Percentiles rank a stretch among this genome's conserved stretches.
Conservation (phyloP, 441 rosid species). For the Manihot esculenta region DNA sequence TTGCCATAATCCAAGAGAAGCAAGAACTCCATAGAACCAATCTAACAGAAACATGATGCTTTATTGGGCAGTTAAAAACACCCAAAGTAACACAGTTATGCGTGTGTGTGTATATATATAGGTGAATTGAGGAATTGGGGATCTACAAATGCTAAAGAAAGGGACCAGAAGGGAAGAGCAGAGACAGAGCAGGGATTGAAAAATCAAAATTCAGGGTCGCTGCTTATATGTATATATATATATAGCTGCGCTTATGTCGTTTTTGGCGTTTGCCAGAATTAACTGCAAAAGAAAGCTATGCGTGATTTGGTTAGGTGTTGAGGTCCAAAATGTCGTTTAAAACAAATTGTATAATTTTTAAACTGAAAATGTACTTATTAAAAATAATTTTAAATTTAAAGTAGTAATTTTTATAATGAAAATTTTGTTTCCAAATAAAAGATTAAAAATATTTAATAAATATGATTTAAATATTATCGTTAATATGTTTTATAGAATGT, state of each 20-base stretch:
- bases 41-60: slow-evolving; percentile 69
- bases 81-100: neutral
- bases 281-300: no score
- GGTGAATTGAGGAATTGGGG: neutral
- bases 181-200: neutral
- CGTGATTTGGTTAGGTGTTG: no score
- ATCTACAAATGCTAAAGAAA: slow-evolving; percentile 13
- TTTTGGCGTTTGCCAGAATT: slow-evolving; percentile 8
- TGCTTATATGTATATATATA: neutral
- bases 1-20: slow-evolving; percentile 84
- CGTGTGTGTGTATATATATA: neutral
- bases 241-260: neutral
- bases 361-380: no score
- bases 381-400: no score
- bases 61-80: neutral
- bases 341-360: no score
- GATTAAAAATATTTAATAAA: no score
- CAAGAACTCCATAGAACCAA: slow-evolving; percentile 85
- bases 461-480: no score
- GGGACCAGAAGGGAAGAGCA: neutral
- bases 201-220: neutral
- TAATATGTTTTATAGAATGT: no score
- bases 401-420: no score
- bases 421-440: no score
- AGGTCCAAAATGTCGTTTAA: no score